A percentile compares a stretch with the other conserved stretches of the same genome.
These are phyloP conservation scores for Pyrenochaeta sp. DNA, from an alignment of 2,329 filamentous ascomycete species.

Conservation along the genomic window DNA sequence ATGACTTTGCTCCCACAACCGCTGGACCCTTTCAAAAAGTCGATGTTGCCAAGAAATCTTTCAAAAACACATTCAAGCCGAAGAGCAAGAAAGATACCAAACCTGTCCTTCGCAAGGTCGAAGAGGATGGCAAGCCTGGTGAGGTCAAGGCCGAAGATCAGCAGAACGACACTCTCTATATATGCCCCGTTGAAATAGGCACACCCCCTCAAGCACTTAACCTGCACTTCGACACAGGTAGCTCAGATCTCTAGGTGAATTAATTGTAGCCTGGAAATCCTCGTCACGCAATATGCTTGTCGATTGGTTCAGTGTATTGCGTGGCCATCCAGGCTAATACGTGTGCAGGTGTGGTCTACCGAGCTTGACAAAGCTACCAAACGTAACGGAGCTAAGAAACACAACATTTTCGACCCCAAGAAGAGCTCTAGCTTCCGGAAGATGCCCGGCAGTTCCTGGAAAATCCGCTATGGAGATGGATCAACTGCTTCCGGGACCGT, in stretches of 20 bases:
- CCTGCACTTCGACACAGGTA: constrained; percentile 75
- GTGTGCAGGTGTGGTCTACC: constrained; percentile 30
- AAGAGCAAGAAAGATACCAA: not conserved
- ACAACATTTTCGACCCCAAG: constrained; percentile 63
- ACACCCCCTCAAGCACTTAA: constrained; percentile 63
- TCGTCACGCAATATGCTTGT: not conserved
- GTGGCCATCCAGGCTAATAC: not conserved
- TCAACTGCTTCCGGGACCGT: constrained; percentile 69
- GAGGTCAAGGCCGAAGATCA: constrained; percentile 31
- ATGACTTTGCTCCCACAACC: constrained; percentile 8
- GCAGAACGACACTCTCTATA: constrained; percentile 46
- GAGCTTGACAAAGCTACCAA: constrained; percentile 45
- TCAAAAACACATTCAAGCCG: constrained; percentile 24
- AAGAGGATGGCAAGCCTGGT: constrained; percentile 42
- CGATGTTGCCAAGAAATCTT: constrained; percentile 13
- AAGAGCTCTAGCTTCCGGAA: constrained; percentile 45
- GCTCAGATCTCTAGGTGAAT: constrained; percentile 67
- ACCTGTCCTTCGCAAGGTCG: constrained; percentile 1
- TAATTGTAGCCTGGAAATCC: not conserved
- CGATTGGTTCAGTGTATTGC: not conserved
- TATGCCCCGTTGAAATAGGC: constrained; percentile 67
- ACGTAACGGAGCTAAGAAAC: constrained; percentile 58
- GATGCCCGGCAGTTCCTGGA: constrained; percentile 62
- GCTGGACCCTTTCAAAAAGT: constrained; percentile 22
- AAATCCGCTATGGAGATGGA: constrained; percentile 70